These are phyloP conservation scores for Abrus precatorius DNA, from an alignment of 306 rosid genomes.

Conservation along the genomic window DNA sequence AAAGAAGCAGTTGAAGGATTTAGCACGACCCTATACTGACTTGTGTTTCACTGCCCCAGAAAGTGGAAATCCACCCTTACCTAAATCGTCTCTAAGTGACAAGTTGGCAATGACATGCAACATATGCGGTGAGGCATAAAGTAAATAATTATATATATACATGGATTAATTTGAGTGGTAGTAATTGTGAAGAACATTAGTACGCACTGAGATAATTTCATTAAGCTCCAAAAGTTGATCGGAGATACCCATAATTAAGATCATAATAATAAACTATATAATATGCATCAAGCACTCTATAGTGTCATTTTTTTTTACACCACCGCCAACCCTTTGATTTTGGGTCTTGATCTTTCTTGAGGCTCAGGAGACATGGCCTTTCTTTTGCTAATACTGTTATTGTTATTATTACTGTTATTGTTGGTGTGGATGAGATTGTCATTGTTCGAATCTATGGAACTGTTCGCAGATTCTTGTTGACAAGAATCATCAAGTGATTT, in stretches of 20 bases:
- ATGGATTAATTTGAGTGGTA: neutral
- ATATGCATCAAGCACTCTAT: conserved; percentile 13
- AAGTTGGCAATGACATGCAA: neutral
- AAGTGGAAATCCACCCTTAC: neutral
- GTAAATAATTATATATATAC: neutral
- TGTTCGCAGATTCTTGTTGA: conserved; percentile 43
- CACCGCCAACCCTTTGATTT: conserved; percentile 60
- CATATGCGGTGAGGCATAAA: neutral
- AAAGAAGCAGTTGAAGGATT: neutral
- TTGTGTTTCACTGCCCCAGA: neutral
- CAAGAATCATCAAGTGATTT: conserved; percentile 57
- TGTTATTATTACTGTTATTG: neutral
- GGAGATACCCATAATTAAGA: conserved; percentile 37
- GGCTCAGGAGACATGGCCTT: conserved; percentile 69
- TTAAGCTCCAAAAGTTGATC: conserved; percentile 37
- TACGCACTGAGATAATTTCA: neutral
- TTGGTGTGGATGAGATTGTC: conserved; percentile 32
- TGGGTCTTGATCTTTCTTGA: conserved; percentile 73
- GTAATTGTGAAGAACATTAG: conserved; percentile 18
- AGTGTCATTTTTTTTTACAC: conserved; percentile 35
- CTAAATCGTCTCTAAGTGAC: neutral
- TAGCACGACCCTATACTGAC: neutral
- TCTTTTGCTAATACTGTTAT: conserved; percentile 57
- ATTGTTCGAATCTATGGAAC: conserved; percentile 37
- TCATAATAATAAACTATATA: conserved; percentile 42